Evolutionary conservation across 495 filamentous ascomycete genomes (phyloP), one percentile per base, ranked within the genome.

Genomic region (Lepidopterella palustris): DNA sequence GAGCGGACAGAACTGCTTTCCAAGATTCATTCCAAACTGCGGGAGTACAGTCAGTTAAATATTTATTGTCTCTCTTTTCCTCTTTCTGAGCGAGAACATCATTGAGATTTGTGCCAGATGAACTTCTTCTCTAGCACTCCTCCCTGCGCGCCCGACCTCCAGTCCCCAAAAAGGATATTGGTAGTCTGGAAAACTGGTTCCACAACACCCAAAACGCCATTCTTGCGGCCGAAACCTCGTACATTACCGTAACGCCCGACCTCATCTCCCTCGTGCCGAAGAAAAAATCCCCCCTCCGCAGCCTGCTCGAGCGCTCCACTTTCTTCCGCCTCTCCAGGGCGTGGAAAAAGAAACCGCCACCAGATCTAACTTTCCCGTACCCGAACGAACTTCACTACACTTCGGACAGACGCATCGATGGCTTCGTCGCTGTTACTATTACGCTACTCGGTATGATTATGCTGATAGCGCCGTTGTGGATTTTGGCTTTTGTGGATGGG

Each of bases 121-220:
- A 31, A 9, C 57, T 35, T 26, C 29, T 32, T 18, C 49, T 52
- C n/a, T 48, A 59, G n/a, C 13, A 48, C 39, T 58, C 55, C 3
- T 29, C 40, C 2, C 45, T 59, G 15, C 27, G 21, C 15, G 49
- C 57, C 13, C 45, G 25, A 2, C 45, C 24, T 24, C 26, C 25
- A 32, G 55, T 45, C 3, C 24, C 55, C 4, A 47, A 58, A 18
- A 39, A 27, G 15, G 9, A 48, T 26, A 58, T 58, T 45, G 40
- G 32, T 29, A 58, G 55, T 21, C 23, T 49, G 23, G 11, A 9
- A 13, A 58, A 58, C 39, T 58, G 55, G 55, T 49, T 58, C 40
- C 29, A 58, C 39, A 58, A 58, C 18, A 49, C 39, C 27, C 11
- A 32, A 21, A 55, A 55, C 25, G 52, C 52, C 39, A 58, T 58